Evolutionary conservation across 108 stramenopile species (phyloP).

Genomic region (Cylindrotheca fusiformis): DNA sequence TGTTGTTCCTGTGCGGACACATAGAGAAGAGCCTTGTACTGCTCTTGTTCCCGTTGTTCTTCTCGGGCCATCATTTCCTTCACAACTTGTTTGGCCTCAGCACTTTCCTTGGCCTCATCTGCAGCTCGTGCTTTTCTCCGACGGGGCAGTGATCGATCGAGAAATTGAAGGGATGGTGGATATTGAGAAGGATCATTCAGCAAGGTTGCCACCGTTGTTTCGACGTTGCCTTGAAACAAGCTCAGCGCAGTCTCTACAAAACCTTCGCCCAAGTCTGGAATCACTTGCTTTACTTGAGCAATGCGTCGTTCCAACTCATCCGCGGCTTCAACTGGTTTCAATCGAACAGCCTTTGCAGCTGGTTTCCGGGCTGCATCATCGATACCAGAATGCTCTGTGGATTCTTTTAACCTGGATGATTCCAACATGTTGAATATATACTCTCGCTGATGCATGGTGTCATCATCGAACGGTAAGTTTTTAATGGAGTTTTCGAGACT

Average conservation of each 20-base stretch:
- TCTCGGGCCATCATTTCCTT: constrained; percentile 58
- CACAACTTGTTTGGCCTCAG: constrained; percentile 49
- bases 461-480: constrained; percentile 1
- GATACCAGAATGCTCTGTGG: constrained; percentile 1
- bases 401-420: constrained; percentile 11
- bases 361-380: background rate
- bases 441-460: constrained; percentile 27
- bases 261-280: constrained; percentile 79
- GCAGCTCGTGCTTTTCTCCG: constrained; percentile 25
- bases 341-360: background rate
- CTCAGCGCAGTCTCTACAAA: constrained; percentile 78
- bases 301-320: constrained; percentile 40
- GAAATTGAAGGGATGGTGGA: constrained; percentile 30
- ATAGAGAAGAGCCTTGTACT: constrained; percentile 54
- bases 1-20: constrained; percentile 11
- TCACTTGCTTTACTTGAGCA: constrained; percentile 42
- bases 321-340: constrained; percentile 8
- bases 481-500: constrained; percentile 17
- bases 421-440: constrained; percentile 42
- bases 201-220: constrained; percentile 57
- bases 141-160: constrained; percentile 45
- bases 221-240: constrained; percentile 60
- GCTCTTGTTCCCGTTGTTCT: constrained; percentile 40
- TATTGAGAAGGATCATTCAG: constrained; percentile 31
- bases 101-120: constrained; percentile 45